A percentile compares a stretch with the other conserved stretches of the same genome.
Evolutionary conservation across 768 basidiomycete species (phyloP).

Genomic region (Chiua virens): DNA sequence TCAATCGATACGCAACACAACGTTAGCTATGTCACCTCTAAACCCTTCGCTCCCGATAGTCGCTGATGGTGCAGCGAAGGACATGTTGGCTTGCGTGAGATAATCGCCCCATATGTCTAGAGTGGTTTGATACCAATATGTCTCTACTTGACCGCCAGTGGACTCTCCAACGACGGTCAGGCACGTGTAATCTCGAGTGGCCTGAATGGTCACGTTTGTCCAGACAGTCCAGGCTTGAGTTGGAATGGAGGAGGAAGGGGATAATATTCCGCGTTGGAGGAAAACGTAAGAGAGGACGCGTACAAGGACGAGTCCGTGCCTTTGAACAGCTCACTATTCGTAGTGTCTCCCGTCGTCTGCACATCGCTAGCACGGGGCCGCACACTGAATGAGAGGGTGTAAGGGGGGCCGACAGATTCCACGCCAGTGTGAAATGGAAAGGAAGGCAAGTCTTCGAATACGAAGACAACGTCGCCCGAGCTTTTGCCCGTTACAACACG

Average conservation of each 20-base stretch:
- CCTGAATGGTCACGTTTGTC: conserved; percentile 39
- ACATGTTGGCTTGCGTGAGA: conserved; percentile 41
- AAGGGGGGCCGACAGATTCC: conserved; percentile 44
- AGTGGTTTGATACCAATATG: conserved; percentile 36
- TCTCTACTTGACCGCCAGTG: conserved; percentile 11
- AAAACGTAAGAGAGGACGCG: conserved; percentile 38
- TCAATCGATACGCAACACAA: conserved; percentile 24
- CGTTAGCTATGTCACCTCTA: conserved; percentile 32
- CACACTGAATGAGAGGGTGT: conserved; percentile 41
- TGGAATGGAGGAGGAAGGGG: conserved; percentile 30
- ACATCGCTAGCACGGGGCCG: conserved; percentile 25
- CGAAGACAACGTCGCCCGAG: conserved; percentile 31
- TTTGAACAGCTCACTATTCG: conserved; percentile 30
- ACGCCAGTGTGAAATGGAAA: conserved; percentile 30
- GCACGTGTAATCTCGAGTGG: conserved; percentile 36
- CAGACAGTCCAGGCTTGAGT: conserved; percentile 29
- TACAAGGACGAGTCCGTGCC: conserved; percentile 39
- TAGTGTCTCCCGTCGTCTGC: conserved; percentile 10
- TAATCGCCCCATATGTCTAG: conserved; percentile 42
- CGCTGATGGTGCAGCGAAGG: conserved; percentile 41
- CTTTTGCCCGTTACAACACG: conserved; percentile 32
- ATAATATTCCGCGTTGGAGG: conserved; percentile 38
- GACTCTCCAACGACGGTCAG: conserved; percentile 24
- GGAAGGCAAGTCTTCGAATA: conserved; percentile 17
- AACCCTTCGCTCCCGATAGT: conserved; percentile 38